Conservation (phyloP, 371 early-diverging fungal genomes). For the Mucor indicus region DNA sequence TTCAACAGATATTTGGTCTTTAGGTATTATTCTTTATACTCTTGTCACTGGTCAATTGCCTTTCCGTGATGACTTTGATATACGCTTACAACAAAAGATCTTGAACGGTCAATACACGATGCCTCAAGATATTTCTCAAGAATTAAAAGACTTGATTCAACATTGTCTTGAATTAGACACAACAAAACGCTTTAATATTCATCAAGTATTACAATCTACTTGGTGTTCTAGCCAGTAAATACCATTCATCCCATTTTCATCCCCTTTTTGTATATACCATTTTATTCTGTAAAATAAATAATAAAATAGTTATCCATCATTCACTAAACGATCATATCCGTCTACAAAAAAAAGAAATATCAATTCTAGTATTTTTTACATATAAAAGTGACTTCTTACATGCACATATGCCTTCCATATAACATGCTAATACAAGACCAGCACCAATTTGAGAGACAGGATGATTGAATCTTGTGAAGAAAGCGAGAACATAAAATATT, state of each 20-base stretch:
- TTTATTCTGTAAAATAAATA: background rate
- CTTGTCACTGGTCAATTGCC: constrained; percentile 72
- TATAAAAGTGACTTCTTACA: constrained; percentile 23
- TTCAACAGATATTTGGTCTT: constrained; percentile 78
- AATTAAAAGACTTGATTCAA: constrained; percentile 15
- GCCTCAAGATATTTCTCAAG: constrained; percentile 17
- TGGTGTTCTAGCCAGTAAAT: too few species aligned
- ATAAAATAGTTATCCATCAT: constrained; percentile 19
- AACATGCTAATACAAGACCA: constrained; percentile 74
- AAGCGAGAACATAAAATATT: constrained; percentile 80
- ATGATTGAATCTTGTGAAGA: constrained; percentile 76
- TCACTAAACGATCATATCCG: constrained; percentile 38
- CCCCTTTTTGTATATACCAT: too few species aligned
- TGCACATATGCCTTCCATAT: constrained; percentile 72
- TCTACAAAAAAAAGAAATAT: constrained; percentile 15
- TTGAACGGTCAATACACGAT: constrained; percentile 46
- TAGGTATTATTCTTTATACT: constrained; percentile 78
- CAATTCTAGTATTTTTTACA: background rate
- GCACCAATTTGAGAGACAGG: constrained; percentile 73
- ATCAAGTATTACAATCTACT: constrained; percentile 22
- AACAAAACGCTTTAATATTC: constrained; percentile 14
- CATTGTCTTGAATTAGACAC: constrained; percentile 27
- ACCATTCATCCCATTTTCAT: background rate
- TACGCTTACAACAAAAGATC: constrained; percentile 70
- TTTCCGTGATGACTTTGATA: constrained; percentile 72